Evolutionary conservation across 345 rosid species (phyloP).

Genomic region (Tarenaya hassleriana): DNA sequence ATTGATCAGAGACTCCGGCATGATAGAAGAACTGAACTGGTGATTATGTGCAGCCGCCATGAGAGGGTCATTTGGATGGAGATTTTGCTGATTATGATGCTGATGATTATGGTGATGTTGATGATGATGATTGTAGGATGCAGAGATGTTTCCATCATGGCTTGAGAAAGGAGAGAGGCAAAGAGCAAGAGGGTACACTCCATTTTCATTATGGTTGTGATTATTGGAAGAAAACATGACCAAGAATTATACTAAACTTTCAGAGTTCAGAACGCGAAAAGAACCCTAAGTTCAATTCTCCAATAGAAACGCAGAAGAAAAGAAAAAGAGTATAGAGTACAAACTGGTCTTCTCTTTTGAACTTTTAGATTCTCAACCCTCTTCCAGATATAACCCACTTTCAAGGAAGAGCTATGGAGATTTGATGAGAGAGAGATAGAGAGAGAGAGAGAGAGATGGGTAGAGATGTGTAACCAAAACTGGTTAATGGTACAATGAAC

Average conservation of each 20-base stretch:
- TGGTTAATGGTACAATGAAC: conserved; percentile 14
- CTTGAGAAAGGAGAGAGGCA: conserved; percentile 25
- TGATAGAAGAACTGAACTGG: conserved; percentile 8
- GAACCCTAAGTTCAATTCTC: conserved; percentile 18
- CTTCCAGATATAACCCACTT: no score
- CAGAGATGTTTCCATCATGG: conserved; percentile 20
- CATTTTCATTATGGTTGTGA: conserved; percentile 14
- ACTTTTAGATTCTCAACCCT: no score
- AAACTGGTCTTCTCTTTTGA: neutral
- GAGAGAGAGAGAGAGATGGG: conserved; percentile 1
- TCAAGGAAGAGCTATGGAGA: neutral
- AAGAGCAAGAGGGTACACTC: conserved; percentile 24
- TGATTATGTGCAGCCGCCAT: no score
- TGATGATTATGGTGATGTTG: no score
- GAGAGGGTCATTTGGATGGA: no score
- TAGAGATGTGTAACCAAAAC: conserved; percentile 7
- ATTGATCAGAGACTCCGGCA: conserved; percentile 16
- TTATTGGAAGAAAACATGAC: conserved; percentile 25
- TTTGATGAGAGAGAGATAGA: neutral
- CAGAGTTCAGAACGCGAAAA: neutral
- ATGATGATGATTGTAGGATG: conserved; percentile 13
- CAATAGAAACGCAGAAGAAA: conserved; percentile 18
- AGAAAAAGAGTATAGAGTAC: neutral
- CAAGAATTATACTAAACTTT: conserved; percentile 2
- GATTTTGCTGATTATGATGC: no score